These are phyloP conservation scores for Podila epicladia DNA, from an alignment of 192 early-diverging fungal species.

Conservation along the genomic window DNA sequence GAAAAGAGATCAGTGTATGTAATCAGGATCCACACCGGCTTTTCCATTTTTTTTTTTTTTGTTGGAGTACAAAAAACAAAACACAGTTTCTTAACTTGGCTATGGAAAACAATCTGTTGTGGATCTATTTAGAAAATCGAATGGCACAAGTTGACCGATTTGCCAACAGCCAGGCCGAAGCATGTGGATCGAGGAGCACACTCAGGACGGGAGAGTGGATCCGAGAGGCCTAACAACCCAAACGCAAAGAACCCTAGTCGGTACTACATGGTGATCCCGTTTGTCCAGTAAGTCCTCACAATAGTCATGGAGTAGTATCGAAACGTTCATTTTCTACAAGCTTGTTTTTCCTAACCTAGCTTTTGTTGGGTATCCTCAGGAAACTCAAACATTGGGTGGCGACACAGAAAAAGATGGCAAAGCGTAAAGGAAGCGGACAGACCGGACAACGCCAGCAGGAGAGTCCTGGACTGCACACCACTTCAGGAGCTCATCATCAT, in stretches of 20 bases:
- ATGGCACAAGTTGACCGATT: conserved; percentile 73
- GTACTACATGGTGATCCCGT: conserved; percentile 80
- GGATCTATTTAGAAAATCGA: conserved; percentile 60
- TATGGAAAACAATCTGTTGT: no score
- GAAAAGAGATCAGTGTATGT: conserved; percentile 95
- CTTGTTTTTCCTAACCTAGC: no score
- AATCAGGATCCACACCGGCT: no score
- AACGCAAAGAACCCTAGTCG: conserved; percentile 57
- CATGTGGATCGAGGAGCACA: conserved; percentile 25
- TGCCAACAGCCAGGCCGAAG: conserved; percentile 64
- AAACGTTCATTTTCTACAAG: no score
- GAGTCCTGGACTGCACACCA: no score
- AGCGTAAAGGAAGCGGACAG: conserved; percentile 14
- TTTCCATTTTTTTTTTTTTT: no score
- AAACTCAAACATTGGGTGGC: conserved; percentile 48
- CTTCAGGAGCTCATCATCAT: no score
- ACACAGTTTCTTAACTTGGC: no score
- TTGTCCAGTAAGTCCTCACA: conserved; percentile 60
- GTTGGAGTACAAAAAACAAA: no score
- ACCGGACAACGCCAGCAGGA: no score
- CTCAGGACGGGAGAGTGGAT: conserved; percentile 46
- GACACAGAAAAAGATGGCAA: conserved; percentile 20
- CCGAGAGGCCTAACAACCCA: conserved; percentile 26
- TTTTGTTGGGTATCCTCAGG: not conserved
- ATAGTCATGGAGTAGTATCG: no score